Percentiles rank a stretch among this genome's conserved stretches.
Evolutionary conservation across 495 filamentous ascomycete genomes (phyloP).

Genomic region (Penicillium taxi): DNA sequence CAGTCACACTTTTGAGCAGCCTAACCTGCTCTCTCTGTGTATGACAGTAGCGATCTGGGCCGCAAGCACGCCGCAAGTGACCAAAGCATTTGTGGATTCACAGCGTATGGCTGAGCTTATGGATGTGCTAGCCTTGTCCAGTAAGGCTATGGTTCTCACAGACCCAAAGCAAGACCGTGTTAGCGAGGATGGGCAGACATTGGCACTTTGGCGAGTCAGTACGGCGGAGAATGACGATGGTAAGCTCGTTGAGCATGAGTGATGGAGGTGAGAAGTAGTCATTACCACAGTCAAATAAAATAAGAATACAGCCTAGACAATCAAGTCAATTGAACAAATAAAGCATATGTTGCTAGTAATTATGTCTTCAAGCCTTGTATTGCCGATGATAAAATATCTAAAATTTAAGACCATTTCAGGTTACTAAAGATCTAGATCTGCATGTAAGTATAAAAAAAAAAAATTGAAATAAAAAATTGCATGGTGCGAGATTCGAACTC

Average conservation of each 20-base stretch:
- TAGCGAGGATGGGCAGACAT: slow-evolving; percentile 30
- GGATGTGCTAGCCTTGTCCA: slow-evolving; percentile 61
- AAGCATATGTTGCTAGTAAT: no score
- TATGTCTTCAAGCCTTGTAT: no score
- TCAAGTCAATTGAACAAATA: no score
- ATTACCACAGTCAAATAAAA: no score
- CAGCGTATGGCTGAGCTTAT: slow-evolving; percentile 72
- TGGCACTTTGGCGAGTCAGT: slow-evolving; percentile 43
- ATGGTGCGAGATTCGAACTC: no score
- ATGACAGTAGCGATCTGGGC: slow-evolving; percentile 70
- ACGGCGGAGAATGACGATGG: slow-evolving; percentile 23
- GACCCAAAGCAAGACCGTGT: slow-evolving; percentile 24
- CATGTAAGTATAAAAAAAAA: no score
- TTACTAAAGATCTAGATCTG: no score
- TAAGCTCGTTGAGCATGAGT: slow-evolving; percentile 9
- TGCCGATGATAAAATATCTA: no score
- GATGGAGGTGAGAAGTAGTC: no score
- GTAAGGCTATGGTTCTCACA: slow-evolving; percentile 63
- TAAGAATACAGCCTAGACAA: no score
- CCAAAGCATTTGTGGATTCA: slow-evolving; percentile 53
- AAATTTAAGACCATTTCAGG: no score
- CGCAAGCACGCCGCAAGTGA: slow-evolving; percentile 54
- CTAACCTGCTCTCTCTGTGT: slow-evolving; percentile 58
- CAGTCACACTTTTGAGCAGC: slow-evolving; percentile 51
- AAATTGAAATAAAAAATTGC: no score